phyloP scores from a whole-genome alignment of 2,329 filamentous ascomycete genomes.

The Calonectria ilicicola region DNA sequence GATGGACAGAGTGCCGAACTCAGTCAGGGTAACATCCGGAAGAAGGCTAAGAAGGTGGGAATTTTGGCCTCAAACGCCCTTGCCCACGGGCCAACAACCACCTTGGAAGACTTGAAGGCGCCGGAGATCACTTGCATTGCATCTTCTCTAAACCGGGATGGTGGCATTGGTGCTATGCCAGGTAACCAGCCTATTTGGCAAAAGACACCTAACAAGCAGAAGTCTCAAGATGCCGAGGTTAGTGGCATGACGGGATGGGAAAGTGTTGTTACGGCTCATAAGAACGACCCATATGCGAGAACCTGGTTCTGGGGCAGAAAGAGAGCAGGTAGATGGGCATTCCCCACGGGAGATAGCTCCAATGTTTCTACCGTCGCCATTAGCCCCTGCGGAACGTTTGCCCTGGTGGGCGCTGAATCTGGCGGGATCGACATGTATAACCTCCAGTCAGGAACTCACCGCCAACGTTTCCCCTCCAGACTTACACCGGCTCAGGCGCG shows the following conservation, averaged over 20 bases:
- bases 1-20: conserved; percentile 95
- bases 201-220: conserved; percentile 75
- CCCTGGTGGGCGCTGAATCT: conserved; percentile 84
- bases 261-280: conserved; percentile 93
- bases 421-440: conserved; percentile 97
- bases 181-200: conserved; percentile 87
- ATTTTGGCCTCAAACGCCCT: conserved; percentile 70
- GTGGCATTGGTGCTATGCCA: conserved; percentile 87
- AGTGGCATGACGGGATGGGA: conserved; percentile 93
- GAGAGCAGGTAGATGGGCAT: conserved; percentile 91
- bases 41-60: conserved; percentile 90
- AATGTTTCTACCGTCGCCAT: conserved; percentile 89
- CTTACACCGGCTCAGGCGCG: conserved; percentile 83
- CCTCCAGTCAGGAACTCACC: conserved; percentile 89
- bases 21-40: conserved; percentile 89
- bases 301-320: conserved; percentile 99
- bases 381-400: conserved; percentile 93
- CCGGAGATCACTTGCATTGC: conserved; percentile 93
- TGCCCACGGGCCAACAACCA: conserved; percentile 70
- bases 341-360: conserved; percentile 86
- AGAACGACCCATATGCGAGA: conserved; percentile 83
- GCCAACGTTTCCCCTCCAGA: conserved; percentile 86
- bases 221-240: conserved; percentile 74
- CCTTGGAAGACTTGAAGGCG: conserved; percentile 83
- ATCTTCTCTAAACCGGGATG: conserved; percentile 92